A percentile compares a stretch with the other conserved stretches of the same genome.
Evolutionary conservation across 1,284 basidiomycete species (phyloP).

Genomic region (Naganishia liquefaciens): DNA sequence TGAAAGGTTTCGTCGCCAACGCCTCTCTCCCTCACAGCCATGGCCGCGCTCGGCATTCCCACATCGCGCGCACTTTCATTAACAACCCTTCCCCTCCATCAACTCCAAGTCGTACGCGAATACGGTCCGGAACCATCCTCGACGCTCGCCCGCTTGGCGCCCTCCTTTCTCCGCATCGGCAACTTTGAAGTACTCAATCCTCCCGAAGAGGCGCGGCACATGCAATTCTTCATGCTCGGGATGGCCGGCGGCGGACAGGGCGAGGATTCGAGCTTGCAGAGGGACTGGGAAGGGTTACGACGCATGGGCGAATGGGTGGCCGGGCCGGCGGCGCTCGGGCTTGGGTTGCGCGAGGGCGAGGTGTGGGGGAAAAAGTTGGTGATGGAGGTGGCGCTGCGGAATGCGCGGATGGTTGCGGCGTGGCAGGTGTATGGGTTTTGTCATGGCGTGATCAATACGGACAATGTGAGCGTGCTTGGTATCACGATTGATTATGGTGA

Average conservation of each 20-base stretch:
- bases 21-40: constrained; percentile 60
- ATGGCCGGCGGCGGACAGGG: constrained; percentile 47
- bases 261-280: constrained; percentile 59
- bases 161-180: constrained; percentile 89
- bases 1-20: neutral
- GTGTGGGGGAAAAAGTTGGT: constrained; percentile 72
- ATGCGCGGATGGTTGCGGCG: constrained; percentile 84
- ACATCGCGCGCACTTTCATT: constrained; percentile 86
- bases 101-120: constrained; percentile 76
- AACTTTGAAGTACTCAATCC: constrained; percentile 84
- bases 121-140: constrained; percentile 70
- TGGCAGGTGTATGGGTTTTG: constrained; percentile 94
- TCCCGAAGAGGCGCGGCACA: constrained; percentile 54
- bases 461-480: constrained; percentile 85
- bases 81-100: constrained; percentile 65
- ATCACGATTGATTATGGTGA: constrained; percentile 88
- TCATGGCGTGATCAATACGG: constrained; percentile 87
- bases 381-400: constrained; percentile 73
- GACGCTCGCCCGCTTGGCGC: constrained; percentile 78
- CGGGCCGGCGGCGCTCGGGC: constrained; percentile 53
- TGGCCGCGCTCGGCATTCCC: constrained; percentile 82
- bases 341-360: constrained; percentile 57
- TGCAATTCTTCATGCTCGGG: constrained; percentile 61
- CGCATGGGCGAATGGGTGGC: constrained; percentile 71
- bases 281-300: constrained; percentile 71